phyloP scores from a whole-genome alignment of 2,329 filamentous ascomycete species.

The Xylaria polymorpha region DNA sequence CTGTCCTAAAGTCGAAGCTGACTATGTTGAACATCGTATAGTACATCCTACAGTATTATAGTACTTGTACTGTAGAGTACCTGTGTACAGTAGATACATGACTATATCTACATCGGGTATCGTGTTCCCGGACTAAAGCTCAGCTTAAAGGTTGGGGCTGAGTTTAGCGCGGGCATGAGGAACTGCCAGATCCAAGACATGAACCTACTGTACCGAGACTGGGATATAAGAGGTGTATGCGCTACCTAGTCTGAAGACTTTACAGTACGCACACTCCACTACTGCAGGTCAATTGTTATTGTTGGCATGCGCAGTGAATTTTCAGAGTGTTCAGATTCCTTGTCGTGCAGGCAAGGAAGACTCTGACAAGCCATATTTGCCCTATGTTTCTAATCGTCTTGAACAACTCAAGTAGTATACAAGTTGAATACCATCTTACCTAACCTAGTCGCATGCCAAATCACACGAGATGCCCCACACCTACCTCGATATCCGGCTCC shows the following conservation, averaged over 20 bases:
- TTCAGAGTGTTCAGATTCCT: background rate
- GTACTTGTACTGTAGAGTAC: background rate
- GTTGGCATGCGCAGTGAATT: background rate
- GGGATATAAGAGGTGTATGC: background rate
- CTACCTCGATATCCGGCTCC: background rate
- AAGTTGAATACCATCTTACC: background rate
- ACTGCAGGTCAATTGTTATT: conserved; percentile 1
- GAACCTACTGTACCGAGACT: background rate
- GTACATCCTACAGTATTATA: background rate
- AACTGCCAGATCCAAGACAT: background rate
- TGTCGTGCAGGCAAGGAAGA: background rate
- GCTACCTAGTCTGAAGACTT: background rate
- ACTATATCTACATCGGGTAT: background rate
- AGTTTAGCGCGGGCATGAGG: conserved; percentile 10
- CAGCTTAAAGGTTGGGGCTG: conserved; percentile 6
- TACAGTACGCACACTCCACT: too few relatives aligned
- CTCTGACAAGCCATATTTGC: background rate
- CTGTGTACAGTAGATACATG: background rate
- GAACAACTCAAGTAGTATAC: background rate
- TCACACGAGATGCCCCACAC: background rate
- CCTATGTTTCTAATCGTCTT: background rate
- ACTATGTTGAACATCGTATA: background rate
- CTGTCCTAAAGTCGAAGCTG: background rate
- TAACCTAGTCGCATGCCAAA: background rate
- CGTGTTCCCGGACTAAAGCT: background rate